A percentile compares a stretch with the other conserved stretches of the same genome.
These are phyloP conservation scores for Knoxia roxburghii DNA, from an alignment of 257 asterid genomes.

Conservation along the genomic window DNA sequence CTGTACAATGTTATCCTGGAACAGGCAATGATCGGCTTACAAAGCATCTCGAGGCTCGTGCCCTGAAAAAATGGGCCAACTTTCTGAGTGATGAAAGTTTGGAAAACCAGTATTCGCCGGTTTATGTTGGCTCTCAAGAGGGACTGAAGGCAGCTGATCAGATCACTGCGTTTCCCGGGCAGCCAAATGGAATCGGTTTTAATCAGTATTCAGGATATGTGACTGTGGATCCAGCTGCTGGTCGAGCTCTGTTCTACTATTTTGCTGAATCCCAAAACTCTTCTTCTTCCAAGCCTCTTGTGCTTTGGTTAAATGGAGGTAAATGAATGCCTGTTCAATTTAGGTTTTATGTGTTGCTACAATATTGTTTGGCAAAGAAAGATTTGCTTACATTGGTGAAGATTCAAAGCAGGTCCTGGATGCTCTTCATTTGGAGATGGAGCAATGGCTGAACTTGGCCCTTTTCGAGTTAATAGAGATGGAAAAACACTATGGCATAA, in stretches of 20 bases:
- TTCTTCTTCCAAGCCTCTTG: conserved; percentile 26
- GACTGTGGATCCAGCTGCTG: conserved; percentile 23
- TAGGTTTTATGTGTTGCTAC: too few relatives aligned
- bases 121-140: conserved; percentile 19
- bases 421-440: conserved; percentile 73
- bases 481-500: conserved; percentile 47
- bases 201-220: conserved; percentile 38
- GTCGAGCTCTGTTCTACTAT: conserved; percentile 34
- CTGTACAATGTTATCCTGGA: not conserved
- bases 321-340: not conserved
- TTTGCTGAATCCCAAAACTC: conserved; percentile 26
- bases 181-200: conserved; percentile 27
- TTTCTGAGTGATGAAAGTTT: not conserved
- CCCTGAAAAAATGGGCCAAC: not conserved
- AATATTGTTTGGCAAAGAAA: too few relatives aligned
- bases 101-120: not conserved
- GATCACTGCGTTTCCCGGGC: conserved; percentile 31
- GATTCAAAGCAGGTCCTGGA: conserved; percentile 47
- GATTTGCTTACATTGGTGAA: not conserved
- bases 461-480: conserved; percentile 55
- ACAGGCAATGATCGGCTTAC: not conserved
- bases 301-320: conserved; percentile 43
- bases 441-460: conserved; percentile 62
- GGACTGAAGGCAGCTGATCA: conserved; percentile 18
- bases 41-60: not conserved